phyloP scores from a whole-genome alignment of 148 eudicot species.

The Rhododendron ovatum region DNA sequence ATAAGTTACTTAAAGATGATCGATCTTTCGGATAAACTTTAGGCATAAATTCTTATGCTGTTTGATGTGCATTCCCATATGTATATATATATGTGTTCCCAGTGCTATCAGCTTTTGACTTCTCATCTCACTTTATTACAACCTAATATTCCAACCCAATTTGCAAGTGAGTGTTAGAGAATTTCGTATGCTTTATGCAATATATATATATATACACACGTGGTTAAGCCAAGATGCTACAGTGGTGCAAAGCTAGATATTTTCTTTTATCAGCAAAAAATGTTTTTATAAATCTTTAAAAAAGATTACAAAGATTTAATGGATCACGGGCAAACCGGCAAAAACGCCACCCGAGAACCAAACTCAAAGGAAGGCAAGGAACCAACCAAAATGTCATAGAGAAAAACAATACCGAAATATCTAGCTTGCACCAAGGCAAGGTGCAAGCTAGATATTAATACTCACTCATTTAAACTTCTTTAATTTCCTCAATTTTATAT shows the following conservation, averaged over 20 bases:
- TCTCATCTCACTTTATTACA: not conserved
- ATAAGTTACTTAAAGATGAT: no score
- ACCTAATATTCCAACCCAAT: not conserved
- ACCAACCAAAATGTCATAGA: no score
- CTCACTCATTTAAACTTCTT: not conserved
- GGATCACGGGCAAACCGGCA: no score
- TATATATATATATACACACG: not conserved
- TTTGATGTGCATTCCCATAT: not conserved
- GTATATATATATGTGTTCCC: not conserved
- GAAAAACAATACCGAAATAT: no score
- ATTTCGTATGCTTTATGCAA: not conserved
- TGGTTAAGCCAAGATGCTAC: not conserved
- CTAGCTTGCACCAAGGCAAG: no score
- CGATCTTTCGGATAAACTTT: not conserved
- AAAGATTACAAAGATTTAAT: no score
- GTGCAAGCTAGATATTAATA: no score
- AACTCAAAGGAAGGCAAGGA: no score
- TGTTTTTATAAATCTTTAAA: no score
- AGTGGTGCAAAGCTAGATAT: not conserved
- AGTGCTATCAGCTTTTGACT: not conserved
- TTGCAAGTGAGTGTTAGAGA: not conserved
- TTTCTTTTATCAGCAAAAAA: no score
- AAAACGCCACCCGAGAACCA: no score
- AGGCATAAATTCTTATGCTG: not conserved
- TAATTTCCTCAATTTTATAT: no score